Evolutionary conservation across 257 asterid species (phyloP).

Genomic region (Solanum gandarillasii): DNA sequence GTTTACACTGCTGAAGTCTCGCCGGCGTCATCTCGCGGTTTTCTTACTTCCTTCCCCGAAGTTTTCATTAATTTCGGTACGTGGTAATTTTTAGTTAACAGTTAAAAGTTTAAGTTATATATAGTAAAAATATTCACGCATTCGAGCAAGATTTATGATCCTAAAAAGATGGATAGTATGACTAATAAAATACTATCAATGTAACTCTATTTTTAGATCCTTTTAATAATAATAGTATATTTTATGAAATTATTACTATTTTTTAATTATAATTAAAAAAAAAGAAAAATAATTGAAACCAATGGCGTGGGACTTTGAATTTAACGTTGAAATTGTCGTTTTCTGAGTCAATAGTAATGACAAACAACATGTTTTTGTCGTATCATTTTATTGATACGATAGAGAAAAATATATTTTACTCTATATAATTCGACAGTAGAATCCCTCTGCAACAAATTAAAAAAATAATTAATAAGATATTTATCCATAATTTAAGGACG

Average conservation of each 20-base stretch:
- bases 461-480: too few relatives aligned
- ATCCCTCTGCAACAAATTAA: background rate
- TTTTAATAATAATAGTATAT: too few relatives aligned
- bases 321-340: background rate
- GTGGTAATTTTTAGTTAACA: background rate
- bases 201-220: too few relatives aligned
- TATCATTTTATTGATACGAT: background rate
- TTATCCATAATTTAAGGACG: too few relatives aligned
- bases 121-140: background rate
- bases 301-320: background rate
- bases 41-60: constrained; percentile 85
- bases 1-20: constrained; percentile 91
- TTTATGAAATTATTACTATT: too few relatives aligned
- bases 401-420: background rate
- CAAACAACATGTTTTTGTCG: background rate
- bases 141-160: background rate
- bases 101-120: background rate
- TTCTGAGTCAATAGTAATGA: background rate
- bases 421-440: background rate
- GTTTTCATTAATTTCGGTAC: constrained; percentile 79
- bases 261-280: too few relatives aligned
- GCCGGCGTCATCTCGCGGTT: constrained; percentile 85
- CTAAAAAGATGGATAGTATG: background rate
- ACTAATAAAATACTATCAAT: background rate
- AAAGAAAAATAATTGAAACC: background rate